Percentiles rank a stretch among this genome's conserved stretches.
phyloP scores from a whole-genome alignment of 306 rosid species.

The Sechiopsis laciniata region DNA sequence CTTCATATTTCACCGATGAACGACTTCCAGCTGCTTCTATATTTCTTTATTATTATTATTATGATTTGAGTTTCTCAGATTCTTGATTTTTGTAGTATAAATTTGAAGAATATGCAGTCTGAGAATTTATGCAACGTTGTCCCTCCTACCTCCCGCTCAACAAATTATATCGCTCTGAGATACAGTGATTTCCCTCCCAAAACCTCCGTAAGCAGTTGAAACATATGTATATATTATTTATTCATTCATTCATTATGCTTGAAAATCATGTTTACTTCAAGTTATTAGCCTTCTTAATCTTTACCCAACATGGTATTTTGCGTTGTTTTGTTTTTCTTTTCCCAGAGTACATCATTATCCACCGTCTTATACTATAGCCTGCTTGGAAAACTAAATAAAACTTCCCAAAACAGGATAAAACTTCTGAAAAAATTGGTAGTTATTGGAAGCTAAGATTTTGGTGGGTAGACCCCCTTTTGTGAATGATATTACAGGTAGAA shows the following conservation, averaged over 20 bases:
- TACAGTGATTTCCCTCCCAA: conserved; percentile 44
- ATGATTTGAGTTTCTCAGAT: conserved; percentile 66
- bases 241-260: conserved; percentile 21
- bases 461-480: background rate
- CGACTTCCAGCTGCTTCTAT: conserved; percentile 21
- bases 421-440: background rate
- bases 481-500: background rate
- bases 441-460: background rate
- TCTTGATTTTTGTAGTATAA: conserved; percentile 89
- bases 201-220: conserved; percentile 43
- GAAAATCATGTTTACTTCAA: background rate
- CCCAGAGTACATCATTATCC: background rate
- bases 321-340: background rate
- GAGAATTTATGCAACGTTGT: conserved; percentile 65
- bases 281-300: background rate
- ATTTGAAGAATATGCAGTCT: conserved; percentile 84
- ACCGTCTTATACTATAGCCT: background rate
- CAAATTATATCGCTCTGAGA: conserved; percentile 85
- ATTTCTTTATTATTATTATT: background rate
- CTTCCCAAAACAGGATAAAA: background rate
- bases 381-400: background rate
- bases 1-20: conserved; percentile 12
- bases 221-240: conserved; percentile 13
- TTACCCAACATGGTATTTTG: background rate
- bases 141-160: conserved; percentile 84